Percentiles rank a stretch among this genome's conserved stretches.
These are phyloP conservation scores for Leptographium flavum DNA, from an alignment of 2,329 filamentous ascomycete species.

Conservation along the genomic window DNA sequence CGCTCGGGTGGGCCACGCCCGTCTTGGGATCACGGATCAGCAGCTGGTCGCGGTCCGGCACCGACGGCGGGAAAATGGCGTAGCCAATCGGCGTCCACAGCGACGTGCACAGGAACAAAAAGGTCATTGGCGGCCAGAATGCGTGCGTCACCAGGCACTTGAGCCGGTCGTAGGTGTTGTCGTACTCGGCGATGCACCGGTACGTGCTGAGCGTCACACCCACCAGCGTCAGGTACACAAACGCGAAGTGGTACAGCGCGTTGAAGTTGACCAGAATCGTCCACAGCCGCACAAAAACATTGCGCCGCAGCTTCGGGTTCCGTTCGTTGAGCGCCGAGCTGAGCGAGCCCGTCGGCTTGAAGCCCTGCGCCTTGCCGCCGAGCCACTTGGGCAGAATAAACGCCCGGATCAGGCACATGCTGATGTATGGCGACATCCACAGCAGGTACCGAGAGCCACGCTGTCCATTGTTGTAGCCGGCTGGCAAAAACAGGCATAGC, in stretches of 20 bases:
- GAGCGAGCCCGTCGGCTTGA: slow-evolving; percentile 46
- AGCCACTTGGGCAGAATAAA: slow-evolving; percentile 46
- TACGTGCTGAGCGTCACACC: slow-evolving; percentile 35
- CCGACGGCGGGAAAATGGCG: slow-evolving; percentile 45
- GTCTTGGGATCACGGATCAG: slow-evolving; percentile 40
- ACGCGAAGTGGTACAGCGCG: slow-evolving; percentile 38
- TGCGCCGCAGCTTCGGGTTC: slow-evolving; percentile 33
- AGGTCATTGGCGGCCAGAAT: slow-evolving; percentile 47
- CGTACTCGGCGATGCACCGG: slow-evolving; percentile 29
- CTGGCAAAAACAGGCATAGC: slow-evolving; percentile 41
- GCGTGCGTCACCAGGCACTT: slow-evolving; percentile 42
- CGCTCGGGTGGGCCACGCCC: slow-evolving; percentile 33
- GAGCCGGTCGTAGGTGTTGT: slow-evolving; percentile 21
- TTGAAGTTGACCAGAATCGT: slow-evolving; percentile 41
- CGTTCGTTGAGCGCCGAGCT: slow-evolving; percentile 43
- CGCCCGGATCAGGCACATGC: slow-evolving; percentile 40
- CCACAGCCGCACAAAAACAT: slow-evolving; percentile 37
- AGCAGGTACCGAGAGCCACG: slow-evolving; percentile 40
- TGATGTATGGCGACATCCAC: slow-evolving; percentile 50
- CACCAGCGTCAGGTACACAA: slow-evolving; percentile 37
- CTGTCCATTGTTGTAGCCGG: slow-evolving; percentile 45
- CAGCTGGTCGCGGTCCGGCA: slow-evolving; percentile 23
- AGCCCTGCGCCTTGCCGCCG: slow-evolving; percentile 41
- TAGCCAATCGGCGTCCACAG: slow-evolving; percentile 47
- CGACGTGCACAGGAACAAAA: slow-evolving; percentile 38